Conservation (phyloP, 208 protist genomes). For the Crithidia bombi region DNA sequence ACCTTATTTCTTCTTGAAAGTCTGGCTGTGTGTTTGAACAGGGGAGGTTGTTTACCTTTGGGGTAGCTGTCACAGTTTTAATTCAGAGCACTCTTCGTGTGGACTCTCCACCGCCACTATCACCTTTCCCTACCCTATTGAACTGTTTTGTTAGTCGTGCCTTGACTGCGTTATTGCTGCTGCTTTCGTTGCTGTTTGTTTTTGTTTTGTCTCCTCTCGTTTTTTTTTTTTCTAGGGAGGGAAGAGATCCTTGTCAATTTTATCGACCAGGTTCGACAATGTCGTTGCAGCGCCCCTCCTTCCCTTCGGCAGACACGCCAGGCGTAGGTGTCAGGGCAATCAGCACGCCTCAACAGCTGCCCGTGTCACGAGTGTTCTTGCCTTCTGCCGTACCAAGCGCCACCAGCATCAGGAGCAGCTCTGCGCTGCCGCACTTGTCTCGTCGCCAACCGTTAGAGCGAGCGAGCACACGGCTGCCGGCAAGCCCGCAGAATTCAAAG, state of each 20-base stretch:
- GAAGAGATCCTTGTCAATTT: not conserved
- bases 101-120: too few relatives aligned
- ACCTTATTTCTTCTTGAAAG: too few relatives aligned
- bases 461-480: not conserved
- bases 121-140: too few relatives aligned
- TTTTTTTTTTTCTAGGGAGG: constrained; percentile 1
- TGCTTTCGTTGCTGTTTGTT: constrained; percentile 6
- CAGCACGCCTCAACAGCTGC: constrained; percentile 8
- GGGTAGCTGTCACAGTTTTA: too few relatives aligned
- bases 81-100: too few relatives aligned
- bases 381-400: not conserved
- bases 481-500: not conserved
- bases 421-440: not conserved
- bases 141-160: too few relatives aligned
- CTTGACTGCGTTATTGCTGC: too few relatives aligned
- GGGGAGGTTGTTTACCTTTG: too few relatives aligned
- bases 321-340: not conserved
- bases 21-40: too few relatives aligned
- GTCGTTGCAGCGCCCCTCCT: constrained; percentile 1
- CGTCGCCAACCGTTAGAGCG: constrained; percentile 14
- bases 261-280: too few relatives aligned
- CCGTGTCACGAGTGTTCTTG: not conserved
- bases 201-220: constrained; percentile 19
- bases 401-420: not conserved
- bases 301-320: not conserved